Percentiles rank a stretch among this genome's conserved stretches.
These are phyloP conservation scores for Mycena indigotica DNA, from an alignment of 768 basidiomycete genomes.

Conservation along the genomic window DNA sequence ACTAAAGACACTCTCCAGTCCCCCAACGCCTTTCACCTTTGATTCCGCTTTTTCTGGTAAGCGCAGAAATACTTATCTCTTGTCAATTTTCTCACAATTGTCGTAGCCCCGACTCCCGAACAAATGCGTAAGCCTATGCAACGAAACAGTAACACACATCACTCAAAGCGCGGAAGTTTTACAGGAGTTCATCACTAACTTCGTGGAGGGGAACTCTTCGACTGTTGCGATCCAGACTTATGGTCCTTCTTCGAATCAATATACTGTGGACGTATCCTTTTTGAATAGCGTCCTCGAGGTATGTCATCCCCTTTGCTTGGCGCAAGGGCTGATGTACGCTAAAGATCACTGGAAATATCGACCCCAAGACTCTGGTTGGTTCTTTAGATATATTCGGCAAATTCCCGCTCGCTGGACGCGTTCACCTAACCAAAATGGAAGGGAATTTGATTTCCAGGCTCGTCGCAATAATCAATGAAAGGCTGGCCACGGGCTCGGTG, in stretches of 20 bases:
- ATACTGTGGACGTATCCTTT: background rate
- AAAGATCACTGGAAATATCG: background rate
- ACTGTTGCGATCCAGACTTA: background rate
- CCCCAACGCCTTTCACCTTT: background rate
- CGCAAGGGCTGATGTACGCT: too few relatives aligned
- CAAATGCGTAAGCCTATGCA: background rate
- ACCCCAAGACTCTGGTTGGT: background rate
- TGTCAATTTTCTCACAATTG: background rate
- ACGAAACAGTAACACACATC: too few relatives aligned
- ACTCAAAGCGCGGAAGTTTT: background rate
- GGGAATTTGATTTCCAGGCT: background rate
- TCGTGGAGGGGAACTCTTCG: background rate
- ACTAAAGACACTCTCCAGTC: background rate
- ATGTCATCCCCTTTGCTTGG: too few relatives aligned
- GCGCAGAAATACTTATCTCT: background rate
- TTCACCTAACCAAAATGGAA: background rate
- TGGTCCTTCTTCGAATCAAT: background rate
- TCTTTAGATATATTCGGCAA: constrained; percentile 1
- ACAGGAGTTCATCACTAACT: background rate
- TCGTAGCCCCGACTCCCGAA: background rate
- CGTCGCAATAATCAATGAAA: background rate
- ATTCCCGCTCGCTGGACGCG: constrained; percentile 4
- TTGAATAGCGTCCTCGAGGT: too few relatives aligned
- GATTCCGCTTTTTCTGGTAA: background rate
- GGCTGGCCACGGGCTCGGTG: background rate